These are phyloP conservation scores for Penicillium roqueforti DNA, from an alignment of 495 filamentous ascomycete species.

Conservation along the genomic window DNA sequence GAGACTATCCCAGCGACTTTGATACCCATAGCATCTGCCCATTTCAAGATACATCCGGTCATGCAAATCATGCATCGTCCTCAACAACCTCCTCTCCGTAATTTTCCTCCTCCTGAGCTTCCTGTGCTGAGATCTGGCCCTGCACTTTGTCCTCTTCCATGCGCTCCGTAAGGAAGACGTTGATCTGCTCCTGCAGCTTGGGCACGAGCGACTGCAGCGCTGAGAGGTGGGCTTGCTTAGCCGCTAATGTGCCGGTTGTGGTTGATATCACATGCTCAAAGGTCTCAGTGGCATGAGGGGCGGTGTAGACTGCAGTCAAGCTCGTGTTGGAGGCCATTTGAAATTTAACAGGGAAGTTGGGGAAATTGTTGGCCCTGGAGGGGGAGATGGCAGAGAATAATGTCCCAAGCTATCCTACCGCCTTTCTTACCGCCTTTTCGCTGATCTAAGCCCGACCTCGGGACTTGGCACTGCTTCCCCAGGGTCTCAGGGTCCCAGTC, in stretches of 20 bases:
- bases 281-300: slow-evolving; percentile 42
- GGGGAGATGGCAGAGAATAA: background rate
- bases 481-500: background rate
- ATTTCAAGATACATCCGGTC: slow-evolving; percentile 5
- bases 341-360: background rate
- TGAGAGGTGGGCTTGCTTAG: slow-evolving; percentile 63
- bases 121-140: slow-evolving; percentile 51
- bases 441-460: background rate
- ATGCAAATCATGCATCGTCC: slow-evolving; percentile 43
- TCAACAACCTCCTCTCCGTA: slow-evolving; percentile 75
- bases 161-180: slow-evolving; percentile 72
- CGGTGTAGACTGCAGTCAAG: slow-evolving; percentile 56
- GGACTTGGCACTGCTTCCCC: background rate
- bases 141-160: slow-evolving; percentile 83
- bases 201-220: slow-evolving; percentile 58
- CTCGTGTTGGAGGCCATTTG: slow-evolving; percentile 9
- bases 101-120: slow-evolving; percentile 73
- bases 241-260: slow-evolving; percentile 32
- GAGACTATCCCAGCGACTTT: slow-evolving; percentile 27
- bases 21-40: slow-evolving; percentile 39
- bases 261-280: slow-evolving; percentile 42
- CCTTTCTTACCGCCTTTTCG: slow-evolving; percentile 4
- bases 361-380: background rate
- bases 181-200: slow-evolving; percentile 67
- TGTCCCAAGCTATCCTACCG: background rate